Evolutionary conservation across 139 green algal species (phyloP), one percentile per base, ranked within the genome.

Genomic region (Micromonas commoda): DNA sequence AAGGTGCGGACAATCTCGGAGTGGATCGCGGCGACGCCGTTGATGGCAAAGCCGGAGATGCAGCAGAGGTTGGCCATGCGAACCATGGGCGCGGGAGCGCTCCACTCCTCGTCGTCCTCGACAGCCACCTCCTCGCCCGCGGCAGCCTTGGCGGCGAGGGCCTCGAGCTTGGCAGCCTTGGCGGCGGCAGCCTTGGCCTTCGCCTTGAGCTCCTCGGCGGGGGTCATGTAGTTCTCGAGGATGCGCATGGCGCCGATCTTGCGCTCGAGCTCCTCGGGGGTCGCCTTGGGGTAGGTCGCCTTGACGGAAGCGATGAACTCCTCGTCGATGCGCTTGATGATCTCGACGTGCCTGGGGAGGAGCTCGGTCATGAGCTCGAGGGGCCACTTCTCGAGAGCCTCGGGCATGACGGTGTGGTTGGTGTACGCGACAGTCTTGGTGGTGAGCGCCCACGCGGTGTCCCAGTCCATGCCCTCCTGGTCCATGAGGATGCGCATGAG

Each of bases 321-420:
- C 66, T 73, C 66, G 66, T 53, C 66, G 28, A 73, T 73, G 19
- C 13, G 16, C 26, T 51, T 39, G 77, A 98, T 97, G 89, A 99
- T 96, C 87, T 97, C 80, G 86, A 97, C 92, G 89, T 98, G 91
- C 57, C 95, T 90, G 3, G 95, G 95, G 82, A 99, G 88, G 87
- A 99, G 90, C 91, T 97, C 94, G 68, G 82, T 78, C 80, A 98
- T 85, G 68, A 99, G 86, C 35, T 86, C 82, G 64, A 97, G 89
- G 2, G 91, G 91, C 95, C 95, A 99, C 85, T 97, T 97, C 92
- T 99, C 95, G 66, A 99, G 87, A 20, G 95, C 95, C 88, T 98
- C 95, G 33, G 95, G 95, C 90, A 99, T 92, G 35, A 90, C 82
- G 3, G 95, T 99, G 89, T 99, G 95, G 88, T 99, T 99, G 80